Evolutionary conservation across 176 grass and related monocot genomes (phyloP), one percentile per base, ranked within the genome.

Genomic region (Bonia amplexicaulis): DNA sequence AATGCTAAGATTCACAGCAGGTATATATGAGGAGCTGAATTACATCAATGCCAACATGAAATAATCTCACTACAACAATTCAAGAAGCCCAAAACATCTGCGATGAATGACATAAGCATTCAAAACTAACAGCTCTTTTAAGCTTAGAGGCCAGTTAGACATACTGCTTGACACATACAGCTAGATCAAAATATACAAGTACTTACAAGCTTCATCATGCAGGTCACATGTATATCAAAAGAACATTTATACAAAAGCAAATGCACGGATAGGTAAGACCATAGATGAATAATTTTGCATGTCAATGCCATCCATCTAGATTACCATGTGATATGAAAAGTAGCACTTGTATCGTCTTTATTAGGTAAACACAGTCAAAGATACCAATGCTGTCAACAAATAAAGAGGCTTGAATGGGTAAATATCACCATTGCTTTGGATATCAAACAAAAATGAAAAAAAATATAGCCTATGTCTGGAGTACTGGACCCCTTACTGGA

Each of bases 141-240:
- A 82, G 27, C 67, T 82, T 42, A 77, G 44, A 77, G 40, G 44
- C 13, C 31, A 76, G 17, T 76, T 76, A 26, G 5, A 62, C 52
- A 57, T 74, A 80, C 15, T 84, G 26, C 40, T 79, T 27, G 37
- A 58, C 19, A 88, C 67, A 84, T 85, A 76, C 13, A 74, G 29
- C 69, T 60, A 47, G 51, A 60, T 25, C 16, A 59, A 82, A 51
- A 82, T 20, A 58, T 25, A 19, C 2, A n/a, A 59, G 49, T 74
- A 67, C 31, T 63, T 16, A 12, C 33, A 58, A 81, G 8, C 44
- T 88, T 69, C 63, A 68, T n/a, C 35, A 44, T 31, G 62, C 15
- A 44, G 54, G 74, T n/a, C 19, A 55, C 5, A 0, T 44, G 37
- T 42, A 2, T 33, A 75, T 20, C 6, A 4, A 39, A 59, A 76